Evolutionary conservation across 176 grass and related monocot genomes (phyloP).

Genomic region (Oryza meyeriana): DNA sequence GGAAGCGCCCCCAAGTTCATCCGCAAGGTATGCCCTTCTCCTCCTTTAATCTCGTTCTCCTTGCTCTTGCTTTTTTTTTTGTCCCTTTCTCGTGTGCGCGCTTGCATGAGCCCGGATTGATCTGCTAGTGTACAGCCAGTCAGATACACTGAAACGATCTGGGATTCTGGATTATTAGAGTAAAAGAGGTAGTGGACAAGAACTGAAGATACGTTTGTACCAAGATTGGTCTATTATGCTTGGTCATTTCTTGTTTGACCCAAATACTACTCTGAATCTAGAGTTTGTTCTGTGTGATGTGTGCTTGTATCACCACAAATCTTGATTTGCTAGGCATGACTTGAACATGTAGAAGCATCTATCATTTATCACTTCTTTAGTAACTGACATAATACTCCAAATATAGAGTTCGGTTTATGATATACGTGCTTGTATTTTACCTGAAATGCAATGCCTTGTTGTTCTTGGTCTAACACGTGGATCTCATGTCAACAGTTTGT

Average conservation of each 20-base stretch:
- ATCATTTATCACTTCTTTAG: no score
- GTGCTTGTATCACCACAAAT: background rate
- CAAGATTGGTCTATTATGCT: background rate
- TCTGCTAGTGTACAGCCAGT: background rate
- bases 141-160: background rate
- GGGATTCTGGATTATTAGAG: background rate
- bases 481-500: slow-evolving; percentile 35
- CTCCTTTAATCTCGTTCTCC: background rate
- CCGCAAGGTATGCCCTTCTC: slow-evolving; percentile 34
- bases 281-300: background rate
- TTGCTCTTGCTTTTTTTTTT: background rate
- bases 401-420: background rate
- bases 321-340: background rate
- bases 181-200: background rate
- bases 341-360: no score
- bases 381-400: background rate
- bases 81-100: no score
- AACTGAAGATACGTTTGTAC: background rate
- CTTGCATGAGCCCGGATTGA: background rate
- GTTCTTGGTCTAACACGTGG: slow-evolving; percentile 7
- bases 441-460: background rate
- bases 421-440: background rate
- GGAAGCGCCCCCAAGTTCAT: slow-evolving; percentile 50
- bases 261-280: background rate
- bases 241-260: background rate